These are phyloP conservation scores for Eragrostis curvula DNA, from an alignment of 176 grass and related monocot species.

Conservation along the genomic window DNA sequence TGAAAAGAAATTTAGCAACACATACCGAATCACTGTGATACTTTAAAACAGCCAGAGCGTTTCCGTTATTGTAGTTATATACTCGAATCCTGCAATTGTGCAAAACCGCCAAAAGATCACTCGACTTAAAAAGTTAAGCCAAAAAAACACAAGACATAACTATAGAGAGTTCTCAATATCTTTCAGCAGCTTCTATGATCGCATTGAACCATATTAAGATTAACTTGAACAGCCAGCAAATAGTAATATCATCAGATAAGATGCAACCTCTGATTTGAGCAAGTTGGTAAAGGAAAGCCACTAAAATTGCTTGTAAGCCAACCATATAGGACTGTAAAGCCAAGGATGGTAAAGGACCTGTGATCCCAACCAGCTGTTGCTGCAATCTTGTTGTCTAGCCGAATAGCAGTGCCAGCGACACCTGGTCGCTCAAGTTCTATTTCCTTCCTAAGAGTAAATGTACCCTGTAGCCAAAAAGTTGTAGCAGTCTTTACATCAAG, in stretches of 20 bases:
- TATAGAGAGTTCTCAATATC: neutral
- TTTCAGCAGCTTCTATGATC: neutral
- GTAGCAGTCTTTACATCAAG: neutral
- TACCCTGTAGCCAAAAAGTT: slow-evolving; percentile 49
- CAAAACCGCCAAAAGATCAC: slow-evolving; percentile 24
- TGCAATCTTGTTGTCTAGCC: slow-evolving; percentile 79
- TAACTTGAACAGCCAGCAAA: slow-evolving; percentile 1
- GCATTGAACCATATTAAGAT: neutral
- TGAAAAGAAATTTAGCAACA: neutral
- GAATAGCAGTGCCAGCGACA: slow-evolving; percentile 67
- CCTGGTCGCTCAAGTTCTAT: slow-evolving; percentile 79
- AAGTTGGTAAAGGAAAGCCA: neutral
- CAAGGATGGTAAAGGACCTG: slow-evolving; percentile 56
- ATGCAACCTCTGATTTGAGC: neutral
- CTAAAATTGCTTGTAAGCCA: neutral
- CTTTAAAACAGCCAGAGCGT: slow-evolving; percentile 70
- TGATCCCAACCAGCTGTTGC: slow-evolving; percentile 97
- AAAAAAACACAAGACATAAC: slow-evolving; percentile 11
- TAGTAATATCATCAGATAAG: slow-evolving; percentile 12
- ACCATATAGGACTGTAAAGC: slow-evolving; percentile 1
- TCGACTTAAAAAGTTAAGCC: slow-evolving; percentile 1
- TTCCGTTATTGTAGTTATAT: slow-evolving; percentile 86
- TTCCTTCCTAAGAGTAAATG: slow-evolving; percentile 75
- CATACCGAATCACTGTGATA: slow-evolving; percentile 77
- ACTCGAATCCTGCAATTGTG: slow-evolving; percentile 71